phyloP scores from a whole-genome alignment of 805 yeast species.

The Clavispora phyllophila region DNA sequence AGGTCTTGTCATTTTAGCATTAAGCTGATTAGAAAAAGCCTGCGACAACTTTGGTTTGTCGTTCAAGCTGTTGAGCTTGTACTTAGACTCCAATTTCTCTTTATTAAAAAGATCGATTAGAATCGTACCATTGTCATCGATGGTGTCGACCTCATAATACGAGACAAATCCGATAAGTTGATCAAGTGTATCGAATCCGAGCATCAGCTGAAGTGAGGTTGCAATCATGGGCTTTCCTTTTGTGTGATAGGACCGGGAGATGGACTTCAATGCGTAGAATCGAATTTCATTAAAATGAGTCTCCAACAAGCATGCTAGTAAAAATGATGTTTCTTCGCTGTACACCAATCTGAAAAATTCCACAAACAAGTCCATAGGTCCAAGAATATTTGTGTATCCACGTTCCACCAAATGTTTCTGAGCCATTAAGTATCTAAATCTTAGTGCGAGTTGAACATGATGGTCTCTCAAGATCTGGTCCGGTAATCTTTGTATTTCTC shows the following conservation, averaged over 20 bases:
- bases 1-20: conserved; percentile 18
- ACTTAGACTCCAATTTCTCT: conserved; percentile 35
- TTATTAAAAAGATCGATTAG: conserved; percentile 38
- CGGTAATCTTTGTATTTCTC: conserved; percentile 70
- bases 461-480: conserved; percentile 45
- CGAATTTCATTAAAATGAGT: conserved; percentile 76
- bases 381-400: conserved; percentile 45
- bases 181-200: conserved; percentile 64
- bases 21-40: conserved; percentile 29
- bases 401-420: conserved; percentile 57
- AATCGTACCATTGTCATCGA: conserved; percentile 21
- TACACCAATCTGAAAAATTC: conserved; percentile 58
- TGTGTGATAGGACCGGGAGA: conserved; percentile 63
- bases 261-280: conserved; percentile 62
- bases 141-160: conserved; percentile 54
- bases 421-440: conserved; percentile 60
- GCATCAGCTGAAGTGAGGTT: conserved; percentile 38
- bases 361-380: conserved; percentile 55
- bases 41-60: conserved; percentile 37
- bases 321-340: conserved; percentile 49
- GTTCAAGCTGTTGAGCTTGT: conserved; percentile 32
- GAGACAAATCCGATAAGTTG: conserved; percentile 54
- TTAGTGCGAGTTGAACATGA: conserved; percentile 65
- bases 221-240: conserved; percentile 64
- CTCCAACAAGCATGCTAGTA: conserved; percentile 72